Evolutionary conservation across 225 moss, liverwort and hornwort species (phyloP), one percentile per base, ranked within the genome.

Genomic region (Physcomitrium patens): DNA sequence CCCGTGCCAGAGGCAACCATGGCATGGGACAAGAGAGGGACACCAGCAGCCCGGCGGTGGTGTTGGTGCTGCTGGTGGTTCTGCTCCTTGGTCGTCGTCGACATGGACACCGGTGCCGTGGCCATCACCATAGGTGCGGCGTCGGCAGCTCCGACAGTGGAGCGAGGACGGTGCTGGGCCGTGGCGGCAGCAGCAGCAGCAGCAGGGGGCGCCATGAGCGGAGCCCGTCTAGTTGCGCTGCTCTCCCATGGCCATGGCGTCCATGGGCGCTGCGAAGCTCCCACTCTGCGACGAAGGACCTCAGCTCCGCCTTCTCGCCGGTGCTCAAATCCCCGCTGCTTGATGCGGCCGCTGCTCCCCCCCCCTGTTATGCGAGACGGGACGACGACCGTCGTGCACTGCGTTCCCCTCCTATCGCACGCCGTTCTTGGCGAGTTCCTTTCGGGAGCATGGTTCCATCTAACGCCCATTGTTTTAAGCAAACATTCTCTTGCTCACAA

Each of bases 11-110:
- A 28, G 31, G 51, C 48, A 23, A 16, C 65, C 16, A 26, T 27
- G 73, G 80, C 64, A 47, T 80, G 69, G 85, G 83, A 85, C 83
- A 85, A 88, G 68, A 85, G 81, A 88, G 83, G 83, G 81, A 82
- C 85, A 83, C 85, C 85, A 86, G 79, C 85, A 86, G 79, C 85
- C 88, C 85, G 81, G 85, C 78, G 76, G 58, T 76, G 78, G 17
- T 77, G 74, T 5, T 80, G 80, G 12, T 80, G 80, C 0, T 76
- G 69, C 2, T 70, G 74, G 6, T 69, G 78, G 2, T 69, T 76
- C 23, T 49, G 12, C 12, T 15, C 49, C 12, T 49, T 15, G 12
- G 58, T 22, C 23, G 58, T 22, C 23, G 58, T 22, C 58, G 58
- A 22, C 46, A 61, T 28, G 69, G 60, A 58, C 53, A 70, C 7